Evolutionary conservation across 352 stramenopile genomes (phyloP), one percentile per base, ranked within the genome.

Genomic region (Phytophthora sp.): DNA sequence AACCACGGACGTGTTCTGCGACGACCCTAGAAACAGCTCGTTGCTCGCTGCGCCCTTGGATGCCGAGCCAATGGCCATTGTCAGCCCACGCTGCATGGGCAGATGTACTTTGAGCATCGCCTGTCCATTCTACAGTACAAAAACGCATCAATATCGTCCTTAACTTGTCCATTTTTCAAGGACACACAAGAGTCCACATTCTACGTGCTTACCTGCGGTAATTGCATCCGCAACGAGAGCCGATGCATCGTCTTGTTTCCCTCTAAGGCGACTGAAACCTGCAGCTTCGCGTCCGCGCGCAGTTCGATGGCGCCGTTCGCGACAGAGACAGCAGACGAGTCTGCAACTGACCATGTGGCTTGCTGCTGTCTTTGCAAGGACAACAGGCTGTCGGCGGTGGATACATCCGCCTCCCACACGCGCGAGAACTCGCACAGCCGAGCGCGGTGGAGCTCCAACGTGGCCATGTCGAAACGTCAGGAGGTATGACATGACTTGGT

Each of bases 361-460:
- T 63, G 30, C n/a, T 49, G 24, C 24, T 74, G 38, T 1, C 62
- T 36, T 16, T 77, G 65, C 12, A 85, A 60, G 16, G 26, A 42
- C 11, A 23, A 41, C 30, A 75, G 16, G 46, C 44, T 69, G 8
- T 27, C 15, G 7, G 58, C n/a, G 7, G 38, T 35, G 6, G 63
- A 36, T 3, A 72, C 63, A 13, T 71, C 46, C 2, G 56, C 59
- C 27, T 64, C 63, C 79, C 79, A 88, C 13, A 76, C 57, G 21
- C 69, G 63, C 38, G 60, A 55, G 36, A 67, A 57, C 16, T 71
- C 74, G 52, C 79, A 88, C 24, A 27, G 47, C 18, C 63, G 61
- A 16, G 58, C 20, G n/a, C 76, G 71, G 27, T 82, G 79, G 44
- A 88, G 61, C 53, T 69, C 24, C 51, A 83, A 31, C 30, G 24